Base-by-base conservation (phyloP, 805 yeast genomes). In the Huiozyma sinensis region DNA sequence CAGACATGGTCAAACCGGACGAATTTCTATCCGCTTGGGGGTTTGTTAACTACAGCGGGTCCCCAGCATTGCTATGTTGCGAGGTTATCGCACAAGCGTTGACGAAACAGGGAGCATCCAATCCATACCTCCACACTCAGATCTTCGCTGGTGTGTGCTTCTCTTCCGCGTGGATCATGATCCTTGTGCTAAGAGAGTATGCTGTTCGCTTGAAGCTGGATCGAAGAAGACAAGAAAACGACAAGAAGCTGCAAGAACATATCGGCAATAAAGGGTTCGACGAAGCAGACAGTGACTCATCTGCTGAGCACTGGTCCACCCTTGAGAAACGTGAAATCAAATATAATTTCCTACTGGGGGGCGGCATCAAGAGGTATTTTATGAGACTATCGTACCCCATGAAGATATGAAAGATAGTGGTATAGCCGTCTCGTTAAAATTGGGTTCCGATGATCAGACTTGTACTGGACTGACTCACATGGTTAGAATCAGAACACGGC, bases 51-150 rank as follows among this genome's bases (percentile, higher is more conserved):
- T 41, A 58, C 8, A 41, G 52, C 6, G 58, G 61, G 33, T 63
- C 68, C 2, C 49, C 64, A 2, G 44, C 58, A 32, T 58, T 71
- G 6, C 57, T 78, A 11, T 68, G 71, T 1, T 64, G 76, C 2
- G 83, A 78, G 59, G 68, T 75, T 6, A 70, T 77, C 41, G 82
- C 77, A 0, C 69, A 78, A 44, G 67, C 75, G 1, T 55, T 77
- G 39, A 64, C 67, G 43, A 60, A 55, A 12, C 43, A 54, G 6
- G 34, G 52, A 3, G 38, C 41, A 7, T 45, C 48, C 4, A 63
- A 58, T 17, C 83, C 84, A 2, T 80, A 72, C 50, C 60, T 74
- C 33, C 71, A 79, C 48, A 69, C 81, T 2, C 85, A 79, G 52
- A 64, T 78, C 1, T 78, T 77, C 56, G 72, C 78, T 4, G 85